Conservation (phyloP, 1,284 basidiomycete genomes). For the Laetiporus sulphureus region DNA sequence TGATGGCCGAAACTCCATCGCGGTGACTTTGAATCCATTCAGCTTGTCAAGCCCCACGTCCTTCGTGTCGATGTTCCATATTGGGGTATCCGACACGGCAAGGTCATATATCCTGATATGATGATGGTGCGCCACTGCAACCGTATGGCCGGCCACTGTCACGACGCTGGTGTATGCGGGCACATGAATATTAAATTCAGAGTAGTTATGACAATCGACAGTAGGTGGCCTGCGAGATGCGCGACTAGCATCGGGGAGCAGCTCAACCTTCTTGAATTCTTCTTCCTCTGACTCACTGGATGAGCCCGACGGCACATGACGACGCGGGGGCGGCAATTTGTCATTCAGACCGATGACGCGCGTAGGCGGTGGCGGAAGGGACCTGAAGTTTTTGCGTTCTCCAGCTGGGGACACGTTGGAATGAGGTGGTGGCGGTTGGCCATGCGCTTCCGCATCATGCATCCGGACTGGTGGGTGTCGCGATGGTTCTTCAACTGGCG, state of each 20-base stretch:
- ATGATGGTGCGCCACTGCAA: conserved; percentile 56
- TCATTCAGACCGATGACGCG: conserved; percentile 63
- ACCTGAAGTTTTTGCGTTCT: conserved; percentile 43
- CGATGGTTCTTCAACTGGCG: conserved; percentile 14
- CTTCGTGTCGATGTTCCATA: conserved; percentile 54
- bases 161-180: conserved; percentile 50
- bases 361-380: conserved; percentile 59
- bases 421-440: background rate
- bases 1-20: conserved; percentile 68
- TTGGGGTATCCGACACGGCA: conserved; percentile 36
- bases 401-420: conserved; percentile 13
- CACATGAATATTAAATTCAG: conserved; percentile 46
- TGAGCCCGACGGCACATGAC: conserved; percentile 37
- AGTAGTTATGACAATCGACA: conserved; percentile 35
- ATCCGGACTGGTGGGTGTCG: conserved; percentile 13
- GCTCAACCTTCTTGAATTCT: conserved; percentile 39
- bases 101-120: conserved; percentile 65
- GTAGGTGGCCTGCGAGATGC: conserved; percentile 76
- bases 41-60: conserved; percentile 46
- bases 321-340: conserved; percentile 54
- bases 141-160: conserved; percentile 54
- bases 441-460: conserved; percentile 10
- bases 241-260: conserved; percentile 75
- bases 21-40: conserved; percentile 68
- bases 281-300: conserved; percentile 42